phyloP scores from a whole-genome alignment of 805 yeast species.

The Deakozyma indianensis region DNA sequence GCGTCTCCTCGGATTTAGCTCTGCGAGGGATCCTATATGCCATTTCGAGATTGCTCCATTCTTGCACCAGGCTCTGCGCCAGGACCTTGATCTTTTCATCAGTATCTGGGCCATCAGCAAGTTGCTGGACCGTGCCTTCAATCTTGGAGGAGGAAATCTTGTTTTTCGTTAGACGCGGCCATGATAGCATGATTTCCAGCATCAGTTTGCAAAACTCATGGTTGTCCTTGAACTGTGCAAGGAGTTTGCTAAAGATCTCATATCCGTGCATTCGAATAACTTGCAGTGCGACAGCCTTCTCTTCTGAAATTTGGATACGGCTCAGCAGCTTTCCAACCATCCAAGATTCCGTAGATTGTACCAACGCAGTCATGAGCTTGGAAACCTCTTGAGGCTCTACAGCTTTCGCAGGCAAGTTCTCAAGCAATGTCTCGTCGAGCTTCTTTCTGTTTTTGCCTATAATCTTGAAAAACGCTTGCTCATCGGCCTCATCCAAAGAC shows the following conservation, averaged over 20 bases:
- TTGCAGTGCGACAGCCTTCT: slow-evolving; percentile 35
- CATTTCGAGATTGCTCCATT: slow-evolving; percentile 64
- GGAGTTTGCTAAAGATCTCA: slow-evolving; percentile 51
- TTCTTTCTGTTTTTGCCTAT: slow-evolving; percentile 35
- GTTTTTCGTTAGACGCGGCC: slow-evolving; percentile 67
- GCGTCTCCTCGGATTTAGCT: slow-evolving; percentile 1
- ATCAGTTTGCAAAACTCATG: slow-evolving; percentile 32
- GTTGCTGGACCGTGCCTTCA: slow-evolving; percentile 41
- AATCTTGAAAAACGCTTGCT: slow-evolving; percentile 21
- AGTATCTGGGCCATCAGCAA: slow-evolving; percentile 20
- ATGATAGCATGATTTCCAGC: slow-evolving; percentile 40
- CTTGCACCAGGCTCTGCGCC: slow-evolving; percentile 35
- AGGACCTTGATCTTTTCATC: slow-evolving; percentile 21
- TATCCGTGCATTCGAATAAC: slow-evolving; percentile 79
- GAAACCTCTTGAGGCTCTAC: slow-evolving; percentile 46
- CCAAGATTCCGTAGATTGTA: slow-evolving; percentile 59
- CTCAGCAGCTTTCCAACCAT: slow-evolving; percentile 53
- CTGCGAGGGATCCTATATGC: slow-evolving; percentile 72
- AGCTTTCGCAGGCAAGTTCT: slow-evolving; percentile 38
- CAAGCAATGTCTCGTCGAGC: slow-evolving; percentile 29
- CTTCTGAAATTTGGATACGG: slow-evolving; percentile 44
- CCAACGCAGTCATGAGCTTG: slow-evolving; percentile 63
- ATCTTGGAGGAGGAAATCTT: slow-evolving; percentile 63
- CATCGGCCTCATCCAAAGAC: slow-evolving; percentile 55
- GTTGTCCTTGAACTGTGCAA: slow-evolving; percentile 29